Evolutionary conservation across 208 protist species (phyloP).

Genomic region (Trypanosoma theileri): DNA sequence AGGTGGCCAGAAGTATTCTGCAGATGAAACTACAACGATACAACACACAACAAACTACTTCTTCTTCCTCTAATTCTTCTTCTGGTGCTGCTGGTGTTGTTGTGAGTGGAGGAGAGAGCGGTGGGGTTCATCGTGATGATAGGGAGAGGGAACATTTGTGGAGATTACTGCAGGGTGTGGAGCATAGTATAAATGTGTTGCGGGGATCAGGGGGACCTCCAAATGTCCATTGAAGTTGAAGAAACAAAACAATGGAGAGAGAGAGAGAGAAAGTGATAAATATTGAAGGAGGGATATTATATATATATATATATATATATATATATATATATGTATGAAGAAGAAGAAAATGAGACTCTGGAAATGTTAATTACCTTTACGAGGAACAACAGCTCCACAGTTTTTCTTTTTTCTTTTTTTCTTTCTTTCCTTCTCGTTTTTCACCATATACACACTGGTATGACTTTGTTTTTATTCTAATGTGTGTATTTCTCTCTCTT

Average conservation of each 20-base stretch:
- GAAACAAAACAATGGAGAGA: background rate
- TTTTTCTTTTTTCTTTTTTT: no score
- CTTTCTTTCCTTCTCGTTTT: no score
- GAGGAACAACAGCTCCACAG: no score
- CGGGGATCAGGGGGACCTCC: background rate
- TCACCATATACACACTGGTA: no score
- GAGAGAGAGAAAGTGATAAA: background rate
- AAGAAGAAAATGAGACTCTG: background rate
- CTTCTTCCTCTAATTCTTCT: background rate
- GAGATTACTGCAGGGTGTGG: background rate
- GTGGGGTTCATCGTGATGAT: background rate
- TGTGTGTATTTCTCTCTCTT: no score
- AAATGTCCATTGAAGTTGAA: background rate
- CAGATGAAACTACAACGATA: conserved; percentile 11
- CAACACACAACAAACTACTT: no score
- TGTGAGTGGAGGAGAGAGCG: background rate
- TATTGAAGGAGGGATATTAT: background rate
- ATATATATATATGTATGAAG: background rate
- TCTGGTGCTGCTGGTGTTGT: no score
- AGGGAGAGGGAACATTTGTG: background rate
- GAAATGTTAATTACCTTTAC: no score
- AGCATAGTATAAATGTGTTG: background rate
- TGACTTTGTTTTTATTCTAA: no score
- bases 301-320: background rate
- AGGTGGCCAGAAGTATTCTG: conserved; percentile 17